Conservation (phyloP, 2,329 filamentous ascomycete species). For the Fusarium annulatum region DNA sequence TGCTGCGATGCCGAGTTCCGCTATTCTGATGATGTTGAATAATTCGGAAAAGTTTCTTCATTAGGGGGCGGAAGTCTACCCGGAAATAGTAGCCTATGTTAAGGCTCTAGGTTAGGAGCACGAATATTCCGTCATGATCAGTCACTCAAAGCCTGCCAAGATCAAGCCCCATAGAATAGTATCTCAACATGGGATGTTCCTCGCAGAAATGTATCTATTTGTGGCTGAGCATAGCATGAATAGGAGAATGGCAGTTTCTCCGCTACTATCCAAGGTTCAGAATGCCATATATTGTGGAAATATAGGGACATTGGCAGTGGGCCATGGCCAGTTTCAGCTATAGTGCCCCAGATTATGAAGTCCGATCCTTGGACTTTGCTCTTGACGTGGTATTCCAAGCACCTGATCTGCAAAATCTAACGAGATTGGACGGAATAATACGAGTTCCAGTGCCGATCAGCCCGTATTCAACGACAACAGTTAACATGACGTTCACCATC, state of each 20-base stretch:
- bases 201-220: background rate
- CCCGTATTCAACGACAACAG: background rate
- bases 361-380: background rate
- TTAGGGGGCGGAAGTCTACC: background rate
- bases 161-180: background rate
- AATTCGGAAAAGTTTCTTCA: background rate
- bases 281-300: background rate
- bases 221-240: background rate
- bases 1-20: constrained; percentile 7
- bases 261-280: background rate
- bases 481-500: background rate
- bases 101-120: constrained; percentile 4
- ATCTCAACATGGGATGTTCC: background rate
- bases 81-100: background rate
- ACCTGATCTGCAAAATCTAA: constrained; percentile 6
- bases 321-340: background rate
- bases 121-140: background rate
- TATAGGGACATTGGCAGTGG: background rate
- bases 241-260: background rate
- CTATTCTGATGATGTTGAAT: background rate
- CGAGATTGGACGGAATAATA: background rate
- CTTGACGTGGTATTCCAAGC: background rate
- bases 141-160: constrained; percentile 9
- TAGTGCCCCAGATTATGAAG: background rate
- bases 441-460: constrained; percentile 6